Evolutionary conservation across 805 yeast genomes (phyloP).

Genomic region (Ogataea wickerhamii): DNA sequence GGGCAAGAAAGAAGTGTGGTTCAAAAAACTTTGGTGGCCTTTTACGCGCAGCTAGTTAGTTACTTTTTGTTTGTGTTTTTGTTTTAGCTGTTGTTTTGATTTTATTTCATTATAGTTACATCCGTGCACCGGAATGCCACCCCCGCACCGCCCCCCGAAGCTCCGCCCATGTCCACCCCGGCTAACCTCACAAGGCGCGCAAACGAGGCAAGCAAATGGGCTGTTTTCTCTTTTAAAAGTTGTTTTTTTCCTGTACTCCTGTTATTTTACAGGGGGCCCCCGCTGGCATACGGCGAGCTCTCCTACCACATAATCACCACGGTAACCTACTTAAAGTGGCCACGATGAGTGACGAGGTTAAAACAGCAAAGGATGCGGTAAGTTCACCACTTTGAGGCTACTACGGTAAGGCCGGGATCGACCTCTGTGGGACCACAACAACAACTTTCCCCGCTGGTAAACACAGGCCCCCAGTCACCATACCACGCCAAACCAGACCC

Average conservation of each 20-base stretch:
- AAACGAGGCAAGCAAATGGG: neutral
- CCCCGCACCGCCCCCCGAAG: neutral
- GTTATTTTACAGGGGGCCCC: neutral
- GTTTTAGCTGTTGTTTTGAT: slow-evolving; percentile 1
- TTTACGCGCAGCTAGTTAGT: too few relatives aligned
- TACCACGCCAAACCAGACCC: neutral
- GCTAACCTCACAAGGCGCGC: neutral
- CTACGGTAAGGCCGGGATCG: too few relatives aligned
- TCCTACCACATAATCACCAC: slow-evolving; percentile 7
- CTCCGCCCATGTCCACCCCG: neutral
- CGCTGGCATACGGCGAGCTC: neutral
- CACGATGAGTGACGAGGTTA: slow-evolving; percentile 26
- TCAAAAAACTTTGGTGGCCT: too few relatives aligned
- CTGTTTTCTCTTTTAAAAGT: slow-evolving; percentile 5
- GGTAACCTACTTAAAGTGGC: neutral
- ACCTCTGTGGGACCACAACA: too few relatives aligned
- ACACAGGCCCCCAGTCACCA: neutral
- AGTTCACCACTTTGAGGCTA: too few relatives aligned
- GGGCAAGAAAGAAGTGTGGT: too few relatives aligned
- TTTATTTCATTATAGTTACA: too few relatives aligned
- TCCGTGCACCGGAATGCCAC: slow-evolving; percentile 1
- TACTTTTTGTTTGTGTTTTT: neutral
- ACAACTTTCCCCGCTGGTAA: neutral
- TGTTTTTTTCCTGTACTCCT: neutral
- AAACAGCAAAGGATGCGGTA: slow-evolving; percentile 31